Percentiles rank a stretch among this genome's conserved stretches.
These are phyloP conservation scores for Calonectria ilicicola DNA, from an alignment of 2,329 filamentous ascomycete genomes.

Conservation along the genomic window DNA sequence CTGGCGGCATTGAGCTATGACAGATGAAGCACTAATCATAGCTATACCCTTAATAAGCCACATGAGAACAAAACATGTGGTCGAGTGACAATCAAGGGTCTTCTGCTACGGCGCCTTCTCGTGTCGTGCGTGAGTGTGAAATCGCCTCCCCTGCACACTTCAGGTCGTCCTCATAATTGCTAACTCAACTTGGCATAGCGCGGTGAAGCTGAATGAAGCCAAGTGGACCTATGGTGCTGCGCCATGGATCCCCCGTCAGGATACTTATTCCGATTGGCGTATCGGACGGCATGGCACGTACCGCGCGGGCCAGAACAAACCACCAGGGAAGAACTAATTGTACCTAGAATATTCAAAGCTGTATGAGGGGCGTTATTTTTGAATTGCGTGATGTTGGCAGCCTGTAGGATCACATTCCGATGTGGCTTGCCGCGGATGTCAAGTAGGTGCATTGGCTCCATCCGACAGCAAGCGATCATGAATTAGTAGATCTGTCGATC, in stretches of 20 bases:
- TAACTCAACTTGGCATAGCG: background rate
- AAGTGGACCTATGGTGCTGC: background rate
- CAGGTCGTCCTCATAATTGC: background rate
- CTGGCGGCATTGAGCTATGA: background rate
- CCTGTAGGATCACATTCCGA: background rate
- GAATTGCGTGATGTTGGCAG: background rate
- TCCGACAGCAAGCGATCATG: background rate
- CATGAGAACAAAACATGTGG: background rate
- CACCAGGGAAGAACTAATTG: background rate
- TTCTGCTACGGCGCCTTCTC: too few relatives aligned
- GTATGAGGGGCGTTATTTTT: background rate
- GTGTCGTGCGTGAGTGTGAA: too few relatives aligned
- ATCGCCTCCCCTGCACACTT: background rate
- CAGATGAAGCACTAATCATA: background rate
- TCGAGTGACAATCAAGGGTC: too few relatives aligned
- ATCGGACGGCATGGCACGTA: background rate
- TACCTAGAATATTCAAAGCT: background rate
- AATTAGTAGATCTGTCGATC: background rate
- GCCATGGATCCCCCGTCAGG: background rate
- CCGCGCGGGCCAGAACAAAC: background rate
- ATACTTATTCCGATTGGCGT: background rate
- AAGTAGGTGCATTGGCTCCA: background rate
- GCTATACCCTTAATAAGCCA: background rate
- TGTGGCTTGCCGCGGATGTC: background rate
- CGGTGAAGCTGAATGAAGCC: background rate